Base-by-base conservation (phyloP, 768 basidiomycete species). In the Sporobolomyces pararoseus region DNA sequence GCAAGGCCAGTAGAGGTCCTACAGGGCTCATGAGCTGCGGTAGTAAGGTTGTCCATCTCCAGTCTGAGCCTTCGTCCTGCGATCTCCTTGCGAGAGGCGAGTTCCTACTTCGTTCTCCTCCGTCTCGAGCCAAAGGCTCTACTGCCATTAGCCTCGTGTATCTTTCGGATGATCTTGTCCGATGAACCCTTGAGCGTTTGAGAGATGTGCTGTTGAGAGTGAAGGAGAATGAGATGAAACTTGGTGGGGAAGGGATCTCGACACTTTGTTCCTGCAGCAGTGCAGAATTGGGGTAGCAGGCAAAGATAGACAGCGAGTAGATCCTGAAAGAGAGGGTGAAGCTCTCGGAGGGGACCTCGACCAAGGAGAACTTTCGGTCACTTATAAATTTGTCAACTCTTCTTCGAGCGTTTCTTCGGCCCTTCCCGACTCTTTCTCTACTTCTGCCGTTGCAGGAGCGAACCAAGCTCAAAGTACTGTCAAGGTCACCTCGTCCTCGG, bases 291-390 rank as follows among this genome's bases (percentile, higher is more conserved):
- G n/a, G n/a, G n/a, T n/a, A n/a, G n/a, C n/a, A n/a, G n/a, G n/a
- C n/a, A n/a, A n/a, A n/a, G n/a, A n/a, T n/a, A n/a, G n/a, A n/a
- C n/a, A n/a, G n/a, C n/a, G n/a, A n/a, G n/a, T n/a, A n/a, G n/a
- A n/a, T n/a, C n/a, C n/a, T n/a, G n/a, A n/a, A n/a, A n/a, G n/a
- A n/a, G n/a, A n/a, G n/a, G n/a, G n/a, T 46, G 37, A 61, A 31
- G 64, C 63, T 1, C 69, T 70, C 60, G 69, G 59, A 9, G 69
- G 69, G 19, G 64, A 70, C 47, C 53, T 70, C 35, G 63, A 70
- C 44, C 44, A 32, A 4, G 69, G 69, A 31, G 64, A 65, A 59
- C 64, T 70, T 25, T 37, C 69, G 16, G 50, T 44, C 55, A 61
- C 59, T 12, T 61, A 61, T 46, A 47, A 49, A 19, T 61, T 61